Conservation (phyloP, 768 basidiomycete species). For the Boletus tomentosulus region DNA sequence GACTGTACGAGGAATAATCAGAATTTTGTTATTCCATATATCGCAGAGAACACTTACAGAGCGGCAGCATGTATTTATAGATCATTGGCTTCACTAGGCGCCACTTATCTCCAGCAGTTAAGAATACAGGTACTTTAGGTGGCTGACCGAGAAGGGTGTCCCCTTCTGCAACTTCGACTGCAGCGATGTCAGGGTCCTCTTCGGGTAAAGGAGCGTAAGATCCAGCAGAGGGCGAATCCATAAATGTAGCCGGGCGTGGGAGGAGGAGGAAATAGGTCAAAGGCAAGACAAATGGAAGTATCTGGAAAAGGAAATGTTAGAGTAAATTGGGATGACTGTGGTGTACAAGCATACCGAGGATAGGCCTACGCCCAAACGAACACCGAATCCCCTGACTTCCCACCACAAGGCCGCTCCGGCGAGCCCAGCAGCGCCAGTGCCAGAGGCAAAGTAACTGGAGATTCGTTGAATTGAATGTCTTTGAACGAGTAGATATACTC, state of each 20-base stretch:
- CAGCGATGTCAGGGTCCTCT: constrained; percentile 22
- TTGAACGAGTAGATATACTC: constrained; percentile 14
- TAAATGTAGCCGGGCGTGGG: constrained; percentile 54
- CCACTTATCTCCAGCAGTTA: constrained; percentile 77
- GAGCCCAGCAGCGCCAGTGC: constrained; percentile 92
- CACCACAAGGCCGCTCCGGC: constrained; percentile 95
- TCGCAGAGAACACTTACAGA: constrained; percentile 56
- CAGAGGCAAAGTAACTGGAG: constrained; percentile 82
- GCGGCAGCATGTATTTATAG: constrained; percentile 84
- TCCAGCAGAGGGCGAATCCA: constrained; percentile 35
- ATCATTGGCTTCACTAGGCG: constrained; percentile 75
- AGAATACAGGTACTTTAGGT: constrained; percentile 43
- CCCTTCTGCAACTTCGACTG: constrained; percentile 25
- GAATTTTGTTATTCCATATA: neutral
- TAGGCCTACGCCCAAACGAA: constrained; percentile 75
- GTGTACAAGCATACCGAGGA: constrained; percentile 52
- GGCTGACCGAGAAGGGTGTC: constrained; percentile 25
- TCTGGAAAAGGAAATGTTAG: constrained; percentile 35
- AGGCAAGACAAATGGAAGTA: constrained; percentile 80
- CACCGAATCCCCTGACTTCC: constrained; percentile 82
- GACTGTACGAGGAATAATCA: constrained; percentile 34
- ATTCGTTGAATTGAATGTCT: neutral
- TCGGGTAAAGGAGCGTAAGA: constrained; percentile 38
- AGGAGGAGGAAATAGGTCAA: constrained; percentile 74
- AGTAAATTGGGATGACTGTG: neutral